Evolutionary conservation across 2,329 filamentous ascomycete genomes (phyloP).

Genomic region (Calonectria crousiana): DNA sequence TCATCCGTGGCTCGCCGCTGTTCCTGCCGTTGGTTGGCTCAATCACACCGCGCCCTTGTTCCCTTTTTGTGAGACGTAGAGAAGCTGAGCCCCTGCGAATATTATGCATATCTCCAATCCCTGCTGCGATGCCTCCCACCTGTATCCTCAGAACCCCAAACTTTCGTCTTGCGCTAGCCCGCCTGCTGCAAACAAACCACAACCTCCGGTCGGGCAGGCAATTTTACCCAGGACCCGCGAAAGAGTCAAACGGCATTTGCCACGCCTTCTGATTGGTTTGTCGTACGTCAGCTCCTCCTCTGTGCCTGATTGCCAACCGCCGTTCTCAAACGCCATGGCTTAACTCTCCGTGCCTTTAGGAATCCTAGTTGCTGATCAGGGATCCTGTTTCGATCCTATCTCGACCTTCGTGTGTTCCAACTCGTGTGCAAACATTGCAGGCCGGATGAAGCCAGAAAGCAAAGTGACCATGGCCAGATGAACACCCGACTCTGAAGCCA

Average conservation of each 20-base stretch:
- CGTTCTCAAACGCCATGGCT: slow-evolving; percentile 18
- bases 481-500: slow-evolving; percentile 18
- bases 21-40: slow-evolving; percentile 8
- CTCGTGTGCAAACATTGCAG: not conserved
- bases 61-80: slow-evolving; percentile 22
- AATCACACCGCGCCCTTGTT: slow-evolving; percentile 1
- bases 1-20: not conserved
- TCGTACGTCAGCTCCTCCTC: slow-evolving; percentile 1
- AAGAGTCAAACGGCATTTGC: slow-evolving; percentile 18
- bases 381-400: slow-evolving; percentile 2
- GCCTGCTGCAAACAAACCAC: slow-evolving; percentile 4
- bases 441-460: not conserved
- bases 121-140: not conserved
- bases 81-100: slow-evolving; percentile 27
- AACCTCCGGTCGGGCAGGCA: slow-evolving; percentile 11
- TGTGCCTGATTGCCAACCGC: slow-evolving; percentile 17
- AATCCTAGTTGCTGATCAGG: slow-evolving; percentile 12
- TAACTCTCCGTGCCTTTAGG: not conserved
- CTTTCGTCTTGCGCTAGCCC: not conserved
- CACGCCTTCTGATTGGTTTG: slow-evolving; percentile 8
- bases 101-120: slow-evolving; percentile 26
- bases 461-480: slow-evolving; percentile 20
- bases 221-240: slow-evolving; percentile 23
- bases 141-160: slow-evolving; percentile 4
- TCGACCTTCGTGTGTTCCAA: not conserved